phyloP scores from a whole-genome alignment of 345 rosid genomes.

The Bruguiera parviflora region DNA sequence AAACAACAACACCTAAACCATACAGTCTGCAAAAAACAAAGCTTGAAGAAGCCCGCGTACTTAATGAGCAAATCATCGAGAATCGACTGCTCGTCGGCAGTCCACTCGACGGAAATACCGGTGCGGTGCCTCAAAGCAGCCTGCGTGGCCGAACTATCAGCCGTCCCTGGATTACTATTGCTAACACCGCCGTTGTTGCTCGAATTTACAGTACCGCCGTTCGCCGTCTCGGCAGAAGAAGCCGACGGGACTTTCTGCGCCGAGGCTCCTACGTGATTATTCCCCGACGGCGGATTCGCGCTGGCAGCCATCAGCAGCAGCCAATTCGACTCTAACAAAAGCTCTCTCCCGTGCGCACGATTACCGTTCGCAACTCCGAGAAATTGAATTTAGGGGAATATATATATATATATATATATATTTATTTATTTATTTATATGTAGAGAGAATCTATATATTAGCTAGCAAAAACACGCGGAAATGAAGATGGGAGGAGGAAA shows the following conservation, averaged over 20 bases:
- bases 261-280: slow-evolving; percentile 48
- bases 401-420: too few relatives aligned
- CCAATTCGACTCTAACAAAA: neutral
- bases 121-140: slow-evolving; percentile 60
- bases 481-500: too few relatives aligned
- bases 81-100: slow-evolving; percentile 58
- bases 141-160: slow-evolving; percentile 41
- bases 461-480: too few relatives aligned
- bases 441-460: too few relatives aligned
- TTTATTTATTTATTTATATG: too few relatives aligned
- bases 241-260: slow-evolving; percentile 33
- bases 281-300: slow-evolving; percentile 48
- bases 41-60: slow-evolving; percentile 19
- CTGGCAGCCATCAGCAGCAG: slow-evolving; percentile 56
- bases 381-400: too few relatives aligned
- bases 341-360: too few relatives aligned
- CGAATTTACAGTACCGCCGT: slow-evolving; percentile 47
- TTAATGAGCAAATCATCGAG: slow-evolving; percentile 66
- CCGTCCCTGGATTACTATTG: slow-evolving; percentile 5
- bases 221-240: slow-evolving; percentile 34
- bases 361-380: too few relatives aligned
- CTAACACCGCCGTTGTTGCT: slow-evolving; percentile 36
- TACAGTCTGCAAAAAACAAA: neutral
- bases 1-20: neutral
- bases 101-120: slow-evolving; percentile 67